Conservation (phyloP, 306 rosid genomes). For the Malus fusca region DNA sequence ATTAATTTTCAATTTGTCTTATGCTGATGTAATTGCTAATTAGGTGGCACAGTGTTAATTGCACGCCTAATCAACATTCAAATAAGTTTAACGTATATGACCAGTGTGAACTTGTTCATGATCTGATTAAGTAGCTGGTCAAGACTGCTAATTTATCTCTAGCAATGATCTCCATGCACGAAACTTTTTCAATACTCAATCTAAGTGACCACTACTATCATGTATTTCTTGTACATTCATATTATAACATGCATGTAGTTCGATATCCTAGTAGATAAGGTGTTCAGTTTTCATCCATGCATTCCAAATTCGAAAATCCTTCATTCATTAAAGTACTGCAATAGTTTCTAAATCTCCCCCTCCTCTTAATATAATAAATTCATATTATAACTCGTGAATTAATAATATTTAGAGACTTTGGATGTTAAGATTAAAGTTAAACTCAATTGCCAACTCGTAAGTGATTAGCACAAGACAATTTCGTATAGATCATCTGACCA, state of each 20-base stretch:
- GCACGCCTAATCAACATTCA: not conserved
- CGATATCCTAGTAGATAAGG: no score
- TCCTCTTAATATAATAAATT: no score
- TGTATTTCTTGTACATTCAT: no score
- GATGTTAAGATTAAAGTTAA: not conserved
- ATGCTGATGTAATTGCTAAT: not conserved
- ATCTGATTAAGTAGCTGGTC: not conserved
- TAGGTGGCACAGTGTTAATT: constrained; percentile 40
- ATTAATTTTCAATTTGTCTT: constrained; percentile 33
- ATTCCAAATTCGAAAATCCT: no score
- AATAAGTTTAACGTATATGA: not conserved
- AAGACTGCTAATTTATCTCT: not conserved
- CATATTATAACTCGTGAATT: not conserved
- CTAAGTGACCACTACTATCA: no score
- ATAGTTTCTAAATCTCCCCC: no score
- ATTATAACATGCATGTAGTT: no score
- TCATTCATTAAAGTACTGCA: no score
- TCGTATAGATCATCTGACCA: not conserved
- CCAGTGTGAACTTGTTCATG: not conserved
- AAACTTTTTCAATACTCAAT: not conserved
- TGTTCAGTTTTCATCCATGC: no score
- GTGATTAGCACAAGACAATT: not conserved
- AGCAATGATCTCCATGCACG: not conserved
- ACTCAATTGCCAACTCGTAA: not conserved
- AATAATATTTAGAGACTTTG: no score